Conservation (phyloP, 2,329 filamentous ascomycete genomes). For the Westerdykella ornata region DNA sequence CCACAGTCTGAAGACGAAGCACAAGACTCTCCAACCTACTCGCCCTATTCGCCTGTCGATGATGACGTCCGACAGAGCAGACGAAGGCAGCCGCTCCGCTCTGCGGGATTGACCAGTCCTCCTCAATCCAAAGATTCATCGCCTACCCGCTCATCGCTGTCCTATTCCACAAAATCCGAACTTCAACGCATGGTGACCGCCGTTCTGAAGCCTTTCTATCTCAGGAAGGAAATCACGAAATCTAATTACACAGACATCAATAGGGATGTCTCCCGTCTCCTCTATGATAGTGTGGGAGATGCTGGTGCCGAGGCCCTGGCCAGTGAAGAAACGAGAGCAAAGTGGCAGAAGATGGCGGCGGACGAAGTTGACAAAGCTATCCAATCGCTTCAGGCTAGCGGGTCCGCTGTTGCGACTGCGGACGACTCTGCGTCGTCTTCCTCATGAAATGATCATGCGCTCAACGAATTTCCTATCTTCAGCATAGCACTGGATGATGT, state of each 20-base stretch:
- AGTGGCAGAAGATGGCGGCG: constrained; percentile 69
- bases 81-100: constrained; percentile 23
- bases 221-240: constrained; percentile 69
- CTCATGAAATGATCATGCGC: not conserved
- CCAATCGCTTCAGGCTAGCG: constrained; percentile 21
- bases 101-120: constrained; percentile 35
- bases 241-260: constrained; percentile 93
- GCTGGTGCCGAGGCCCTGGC: constrained; percentile 45
- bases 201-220: constrained; percentile 76
- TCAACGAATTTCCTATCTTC: not conserved
- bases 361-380: constrained; percentile 75
- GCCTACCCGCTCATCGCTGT: constrained; percentile 60
- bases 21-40: constrained; percentile 65
- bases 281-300: constrained; percentile 64
- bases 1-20: constrained; percentile 39
- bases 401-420: not conserved
- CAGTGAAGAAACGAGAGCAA: constrained; percentile 58
- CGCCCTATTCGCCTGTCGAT: constrained; percentile 53
- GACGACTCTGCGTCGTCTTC: constrained; percentile 1
- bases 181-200: constrained; percentile 82
- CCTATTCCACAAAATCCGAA: constrained; percentile 77
- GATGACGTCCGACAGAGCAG: constrained; percentile 32
- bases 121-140: constrained; percentile 57
- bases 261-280: constrained; percentile 74
- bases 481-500: not conserved